These are phyloP conservation scores for Wallacemonas rigidus DNA, from an alignment of 208 protist genomes.

Conservation along the genomic window DNA sequence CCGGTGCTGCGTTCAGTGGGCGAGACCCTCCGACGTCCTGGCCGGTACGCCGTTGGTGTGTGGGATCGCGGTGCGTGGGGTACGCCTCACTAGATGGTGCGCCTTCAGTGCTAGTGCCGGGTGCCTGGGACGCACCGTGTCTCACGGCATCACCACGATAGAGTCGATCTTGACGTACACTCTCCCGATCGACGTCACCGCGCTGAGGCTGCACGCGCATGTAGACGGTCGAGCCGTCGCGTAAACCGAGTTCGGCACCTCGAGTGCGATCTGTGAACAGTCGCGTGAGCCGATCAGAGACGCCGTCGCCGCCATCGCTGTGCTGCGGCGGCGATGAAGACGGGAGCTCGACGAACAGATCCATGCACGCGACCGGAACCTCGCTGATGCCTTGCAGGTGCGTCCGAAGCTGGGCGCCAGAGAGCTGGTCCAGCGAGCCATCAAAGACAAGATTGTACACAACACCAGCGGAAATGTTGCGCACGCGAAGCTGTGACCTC, in stretches of 20 bases:
- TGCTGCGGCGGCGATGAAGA: background rate
- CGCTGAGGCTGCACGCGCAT: background rate
- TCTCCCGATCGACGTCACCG: background rate
- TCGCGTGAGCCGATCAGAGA: no score
- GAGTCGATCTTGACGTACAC: background rate
- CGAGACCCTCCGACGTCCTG: no score
- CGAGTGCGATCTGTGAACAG: background rate
- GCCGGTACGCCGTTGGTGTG: no score
- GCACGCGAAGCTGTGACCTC: constrained; percentile 45
- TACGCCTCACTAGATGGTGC: no score
- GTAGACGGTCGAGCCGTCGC: constrained; percentile 19
- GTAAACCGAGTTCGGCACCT: constrained; percentile 20
- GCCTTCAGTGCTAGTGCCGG: no score
- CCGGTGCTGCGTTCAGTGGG: no score
- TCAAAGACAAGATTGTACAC: constrained; percentile 73
- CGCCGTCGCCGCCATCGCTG: background rate
- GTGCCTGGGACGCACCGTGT: no score
- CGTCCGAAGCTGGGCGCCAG: constrained; percentile 36
- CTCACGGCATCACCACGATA: no score
- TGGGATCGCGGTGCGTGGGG: no score
- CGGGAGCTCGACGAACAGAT: constrained; percentile 26
- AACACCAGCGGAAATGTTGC: constrained; percentile 41
- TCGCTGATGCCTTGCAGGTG: constrained; percentile 55
- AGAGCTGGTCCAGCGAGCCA: constrained; percentile 46
- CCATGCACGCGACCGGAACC: constrained; percentile 35